phyloP scores from a whole-genome alignment of 2,329 filamentous ascomycete genomes.

The Penicillium concentricum region DNA sequence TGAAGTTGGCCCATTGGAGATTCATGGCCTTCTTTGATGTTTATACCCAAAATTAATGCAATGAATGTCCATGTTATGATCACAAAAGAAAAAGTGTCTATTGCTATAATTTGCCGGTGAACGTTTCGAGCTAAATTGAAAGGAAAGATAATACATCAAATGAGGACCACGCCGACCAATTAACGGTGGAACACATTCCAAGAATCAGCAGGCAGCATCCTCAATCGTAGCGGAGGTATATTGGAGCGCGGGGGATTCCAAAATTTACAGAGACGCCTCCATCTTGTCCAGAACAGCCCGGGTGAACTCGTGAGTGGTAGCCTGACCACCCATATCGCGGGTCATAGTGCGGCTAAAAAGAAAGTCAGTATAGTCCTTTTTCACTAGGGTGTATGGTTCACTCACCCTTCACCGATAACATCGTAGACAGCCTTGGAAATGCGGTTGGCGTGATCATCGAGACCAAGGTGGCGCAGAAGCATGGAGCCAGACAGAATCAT shows the following conservation, averaged over 20 bases:
- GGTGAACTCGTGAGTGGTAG: constrained; percentile 92
- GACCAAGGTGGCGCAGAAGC: constrained; percentile 93
- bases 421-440: constrained; percentile 80
- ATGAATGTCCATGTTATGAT: constrained; percentile 10
- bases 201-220: constrained; percentile 19
- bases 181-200: constrained; percentile 9
- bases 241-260: constrained; percentile 13
- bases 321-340: constrained; percentile 90
- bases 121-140: constrained; percentile 28
- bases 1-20: background rate
- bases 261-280: constrained; percentile 66
- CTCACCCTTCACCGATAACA: constrained; percentile 86
- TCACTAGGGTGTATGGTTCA: constrained; percentile 22
- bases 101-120: constrained; percentile 26
- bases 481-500: constrained; percentile 93
- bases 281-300: constrained; percentile 92
- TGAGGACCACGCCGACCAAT: constrained; percentile 17
- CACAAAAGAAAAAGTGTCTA: constrained; percentile 25
- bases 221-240: constrained; percentile 26
- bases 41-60: constrained; percentile 12
- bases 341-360: constrained; percentile 73
- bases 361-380: constrained; percentile 4
- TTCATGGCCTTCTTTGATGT: constrained; percentile 6
- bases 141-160: constrained; percentile 32
- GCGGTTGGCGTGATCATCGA: constrained; percentile 97